Conservation (phyloP, 2,329 filamentous ascomycete species). For the Ampelomyces quisqualis region DNA sequence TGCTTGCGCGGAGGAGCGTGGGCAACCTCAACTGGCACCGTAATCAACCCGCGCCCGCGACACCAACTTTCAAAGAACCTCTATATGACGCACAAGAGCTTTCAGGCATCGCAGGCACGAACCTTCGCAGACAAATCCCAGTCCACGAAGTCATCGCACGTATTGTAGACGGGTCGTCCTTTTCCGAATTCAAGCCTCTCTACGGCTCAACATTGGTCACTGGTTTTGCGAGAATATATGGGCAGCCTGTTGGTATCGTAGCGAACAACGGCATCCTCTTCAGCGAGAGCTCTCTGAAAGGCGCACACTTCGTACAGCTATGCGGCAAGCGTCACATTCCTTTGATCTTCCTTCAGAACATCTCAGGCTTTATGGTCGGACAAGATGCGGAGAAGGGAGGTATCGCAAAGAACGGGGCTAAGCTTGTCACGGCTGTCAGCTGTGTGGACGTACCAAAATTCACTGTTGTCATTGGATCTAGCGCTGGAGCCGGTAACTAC, state of each 20-base stretch:
- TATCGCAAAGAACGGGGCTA: constrained; percentile 96
- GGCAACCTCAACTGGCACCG: constrained; percentile 86
- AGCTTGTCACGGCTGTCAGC: constrained; percentile 91
- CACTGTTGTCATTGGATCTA: constrained; percentile 91
- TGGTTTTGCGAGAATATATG: constrained; percentile 83
- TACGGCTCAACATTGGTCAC: constrained; percentile 90
- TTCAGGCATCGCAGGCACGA: constrained; percentile 84
- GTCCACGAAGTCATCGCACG: constrained; percentile 90
- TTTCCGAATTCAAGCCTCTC: constrained; percentile 90
- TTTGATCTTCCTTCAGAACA: constrained; percentile 92
- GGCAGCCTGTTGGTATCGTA: constrained; percentile 86
- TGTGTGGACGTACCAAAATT: constrained; percentile 96
- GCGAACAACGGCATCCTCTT: constrained; percentile 97
- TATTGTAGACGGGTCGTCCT: constrained; percentile 85
- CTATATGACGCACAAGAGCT: constrained; percentile 79
- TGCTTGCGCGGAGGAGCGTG: constrained; percentile 79
- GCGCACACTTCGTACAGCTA: constrained; percentile 94
- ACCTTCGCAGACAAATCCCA: constrained; percentile 80
- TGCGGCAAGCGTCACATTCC: constrained; percentile 88
- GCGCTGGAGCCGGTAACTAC: constrained; percentile 94
- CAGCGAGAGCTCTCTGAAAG: constrained; percentile 84
- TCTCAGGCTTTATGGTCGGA: constrained; percentile 97
- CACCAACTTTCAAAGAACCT: constrained; percentile 65
- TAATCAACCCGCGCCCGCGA: constrained; percentile 35
- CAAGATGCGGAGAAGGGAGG: constrained; percentile 87